These are phyloP conservation scores for Porogramme epimiltina DNA, from an alignment of 1,284 basidiomycete genomes.

Conservation along the genomic window DNA sequence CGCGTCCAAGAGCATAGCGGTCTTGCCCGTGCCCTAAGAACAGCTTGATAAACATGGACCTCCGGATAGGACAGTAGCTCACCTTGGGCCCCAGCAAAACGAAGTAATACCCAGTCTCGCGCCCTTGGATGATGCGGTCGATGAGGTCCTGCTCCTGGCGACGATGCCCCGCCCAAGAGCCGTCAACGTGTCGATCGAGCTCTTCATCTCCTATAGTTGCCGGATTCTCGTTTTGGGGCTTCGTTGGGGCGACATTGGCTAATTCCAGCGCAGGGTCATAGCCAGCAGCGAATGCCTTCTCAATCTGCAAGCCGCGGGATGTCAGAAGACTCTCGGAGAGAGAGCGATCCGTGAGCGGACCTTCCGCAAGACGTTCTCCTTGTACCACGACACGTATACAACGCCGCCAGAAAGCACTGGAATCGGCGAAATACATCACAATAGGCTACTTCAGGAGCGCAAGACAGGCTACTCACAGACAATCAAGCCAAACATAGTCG, in stretches of 20 bases:
- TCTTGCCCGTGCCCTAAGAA: conserved; percentile 73
- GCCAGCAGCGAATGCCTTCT: conserved; percentile 63
- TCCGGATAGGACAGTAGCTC: no score
- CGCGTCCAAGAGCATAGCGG: conserved; percentile 80
- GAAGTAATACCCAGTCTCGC: conserved; percentile 74
- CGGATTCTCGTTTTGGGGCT: conserved; percentile 22
- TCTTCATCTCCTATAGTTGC: conserved; percentile 29
- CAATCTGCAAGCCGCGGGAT: no score
- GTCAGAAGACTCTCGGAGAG: no score
- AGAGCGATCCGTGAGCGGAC: no score
- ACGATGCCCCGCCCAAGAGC: conserved; percentile 60
- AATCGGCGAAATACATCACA: no score
- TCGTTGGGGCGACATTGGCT: conserved; percentile 45
- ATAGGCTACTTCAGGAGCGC: no score
- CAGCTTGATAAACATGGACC: no score
- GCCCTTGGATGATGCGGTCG: conserved; percentile 76
- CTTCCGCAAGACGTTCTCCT: conserved; percentile 77
- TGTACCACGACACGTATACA: conserved; percentile 78
- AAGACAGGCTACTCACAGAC: conserved; percentile 20
- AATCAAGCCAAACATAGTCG: conserved; percentile 16
- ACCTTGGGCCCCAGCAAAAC: conserved; percentile 80
- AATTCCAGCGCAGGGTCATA: conserved; percentile 83
- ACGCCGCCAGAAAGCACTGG: conserved; percentile 73
- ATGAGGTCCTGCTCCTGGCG: conserved; percentile 77
- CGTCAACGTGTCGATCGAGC: conserved; percentile 39